Evolutionary conservation across 2,329 filamentous ascomycete genomes (phyloP), one percentile per base, ranked within the genome.

Genomic region (Neonectria neomacrospora): DNA sequence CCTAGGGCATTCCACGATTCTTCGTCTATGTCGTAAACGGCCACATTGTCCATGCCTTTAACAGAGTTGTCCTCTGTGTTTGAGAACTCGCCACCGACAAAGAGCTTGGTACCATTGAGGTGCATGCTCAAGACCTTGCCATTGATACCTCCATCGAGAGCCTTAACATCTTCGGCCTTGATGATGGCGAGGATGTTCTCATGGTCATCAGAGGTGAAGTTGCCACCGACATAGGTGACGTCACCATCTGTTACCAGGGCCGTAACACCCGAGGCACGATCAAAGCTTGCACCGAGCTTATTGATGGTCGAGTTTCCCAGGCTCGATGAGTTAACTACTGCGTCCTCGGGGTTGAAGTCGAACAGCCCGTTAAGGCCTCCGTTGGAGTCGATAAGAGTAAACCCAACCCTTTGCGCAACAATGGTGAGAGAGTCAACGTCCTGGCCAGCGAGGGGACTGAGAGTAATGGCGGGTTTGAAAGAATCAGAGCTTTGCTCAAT

Each of bases 331-430:
- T 88, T 83, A 34, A 91, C 81, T 0, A 83, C 82, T 5, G 72
- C 69, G 45, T 77, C 67, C 5, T 75, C 71, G 0, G 94, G 92
- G 70, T 96, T 86, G 75, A 92, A 97, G 73, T 98, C 96, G 75
- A 92, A 98, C 1, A 99, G 81, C 9, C 94, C 94, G 74, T 97
- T 97, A 56, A 99, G 81, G 3, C 92, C 92, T 54, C 91, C 92
- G 50, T 90, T 92, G 3, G 91, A 91, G 67, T 89, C 89, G 68
- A 90, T 85, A 50, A 93, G 82, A 22, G 83, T 89, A 76, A 97
- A 97, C 10, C 90, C 89, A 42, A 98, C 89, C 59, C 91, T 88
- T 74, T 96, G 94, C 9, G 96, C 96, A n/a, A 99, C 96, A 67
- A 98, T 81, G 1, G 91, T 91, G 75, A 96, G 82, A 58, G 86